Evolutionary conservation across 1,284 basidiomycete species (phyloP), one percentile per base, ranked within the genome.

Genomic region (Sanghuangporus weigelae): DNA sequence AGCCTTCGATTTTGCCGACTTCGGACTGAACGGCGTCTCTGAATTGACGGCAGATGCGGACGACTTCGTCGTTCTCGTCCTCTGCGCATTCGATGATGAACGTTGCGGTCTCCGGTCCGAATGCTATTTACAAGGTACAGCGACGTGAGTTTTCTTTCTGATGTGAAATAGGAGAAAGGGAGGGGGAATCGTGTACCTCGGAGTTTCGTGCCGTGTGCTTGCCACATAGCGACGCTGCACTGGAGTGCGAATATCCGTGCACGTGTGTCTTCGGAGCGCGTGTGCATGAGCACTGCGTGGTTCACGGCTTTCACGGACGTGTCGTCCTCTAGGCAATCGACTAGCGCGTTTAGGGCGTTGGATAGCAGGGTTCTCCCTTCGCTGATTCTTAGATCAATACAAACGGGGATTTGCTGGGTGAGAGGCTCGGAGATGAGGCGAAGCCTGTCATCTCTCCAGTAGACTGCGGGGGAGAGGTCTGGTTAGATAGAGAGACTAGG

Each of bases 401-500:
- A 80, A n/a, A 85, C 73, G 14, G 82, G 74, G 35, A 93, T 76
- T 75, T 96, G 94, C 26, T 80, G 76, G 19, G 91, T 78, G 26
- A 95, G 72, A 0, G 82, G 76, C 1, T 81, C 73, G 1, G 85
- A 73, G 14, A 94, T 74, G 67, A 85, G 83, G 19, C 84, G 80
- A 21, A 94, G 75, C 63, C 89, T 89, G 67, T 92, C 86, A 64
- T 93, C 88, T 26, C 91, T 87, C 96, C 95, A 98, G 81, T 92
- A 97, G 7, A 79, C 93, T 93, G 67, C 1, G 8, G 2, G 35
- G n/a, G 2, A 7, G 44, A 19, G 8, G 7, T 46, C 21, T 46
- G 16, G n/a, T 38, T 14, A 46, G 36, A 31, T 3, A 12, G 21
- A 23, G 40, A 49, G 31, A 23, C 12, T 44, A 51, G 19, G 36